Conservation (phyloP, 176 grass and related monocot species). For the Calamus simplicifolius region DNA sequence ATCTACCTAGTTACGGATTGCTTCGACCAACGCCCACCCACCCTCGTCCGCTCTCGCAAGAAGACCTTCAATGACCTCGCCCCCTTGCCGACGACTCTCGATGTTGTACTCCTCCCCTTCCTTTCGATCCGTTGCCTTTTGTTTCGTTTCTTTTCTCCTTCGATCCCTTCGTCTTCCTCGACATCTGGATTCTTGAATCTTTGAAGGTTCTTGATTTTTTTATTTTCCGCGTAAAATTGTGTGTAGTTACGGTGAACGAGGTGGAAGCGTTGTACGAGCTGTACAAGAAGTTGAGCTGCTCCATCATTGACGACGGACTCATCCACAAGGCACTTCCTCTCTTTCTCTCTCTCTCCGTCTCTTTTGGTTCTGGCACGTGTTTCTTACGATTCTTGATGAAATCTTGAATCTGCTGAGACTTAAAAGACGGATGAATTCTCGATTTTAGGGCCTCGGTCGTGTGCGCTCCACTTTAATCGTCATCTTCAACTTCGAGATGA, state of each 20-base stretch:
- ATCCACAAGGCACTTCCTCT: conserved; percentile 26
- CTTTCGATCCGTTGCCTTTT: background rate
- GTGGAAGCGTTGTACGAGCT: conserved; percentile 47
- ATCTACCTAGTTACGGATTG: conserved; percentile 19
- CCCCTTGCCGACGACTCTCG: conserved; percentile 36
- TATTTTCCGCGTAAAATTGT: too few species aligned
- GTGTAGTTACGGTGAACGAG: conserved; percentile 45
- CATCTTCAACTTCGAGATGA: too few species aligned
- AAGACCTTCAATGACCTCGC: conserved; percentile 19
- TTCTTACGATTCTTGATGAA: too few species aligned
- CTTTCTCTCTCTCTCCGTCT: background rate
- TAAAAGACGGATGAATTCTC: background rate
- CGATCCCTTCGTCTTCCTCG: background rate
- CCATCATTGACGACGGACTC: conserved; percentile 39
- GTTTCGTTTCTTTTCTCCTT: background rate
- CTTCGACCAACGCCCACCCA: conserved; percentile 26
- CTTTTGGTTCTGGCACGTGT: too few species aligned
- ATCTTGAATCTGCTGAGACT: background rate
- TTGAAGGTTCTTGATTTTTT: too few species aligned
- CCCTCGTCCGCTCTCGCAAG: background rate
- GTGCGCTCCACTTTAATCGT: too few species aligned
- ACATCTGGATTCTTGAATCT: conserved; percentile 13
- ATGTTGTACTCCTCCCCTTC: conserved; percentile 29
- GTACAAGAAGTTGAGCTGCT: conserved; percentile 42
- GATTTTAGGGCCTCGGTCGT: too few species aligned